Evolutionary conservation across 257 asterid species (phyloP), one percentile per base, ranked within the genome.

Genomic region (Gentiana straminea): DNA sequence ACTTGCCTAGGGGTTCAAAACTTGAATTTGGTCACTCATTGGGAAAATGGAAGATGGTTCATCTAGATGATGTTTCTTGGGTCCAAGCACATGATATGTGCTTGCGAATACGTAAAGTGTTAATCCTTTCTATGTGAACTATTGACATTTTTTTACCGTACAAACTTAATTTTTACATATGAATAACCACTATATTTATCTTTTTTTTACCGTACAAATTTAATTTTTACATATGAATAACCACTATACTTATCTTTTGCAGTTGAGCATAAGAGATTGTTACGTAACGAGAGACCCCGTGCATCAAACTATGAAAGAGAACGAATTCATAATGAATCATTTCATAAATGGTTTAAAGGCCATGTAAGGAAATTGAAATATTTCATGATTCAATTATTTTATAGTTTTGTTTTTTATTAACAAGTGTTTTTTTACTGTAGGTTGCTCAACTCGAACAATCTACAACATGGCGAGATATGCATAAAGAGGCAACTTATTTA

Each of bases 51-150:
- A 47, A 48, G 7, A 3, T 35, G 33, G 7, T 13, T 45, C 5
- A 33, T 9, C 32, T 47, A 3, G 62, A 60, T 13, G 33, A 54
- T 10, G 32, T 35, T 32, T 54, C 46, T n/a, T 36, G 49, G 57
- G 46, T 41, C 7, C 59, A 32, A 54, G 60, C 49, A 5, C 62
- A 67, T 54, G 66, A 53, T 60, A 60, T 35, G 48, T 60, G 8
- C 41, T 67, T 3, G 41, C 38, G 13, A 52, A 54, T 45, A 15
- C 15, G 0, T 38, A 55, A 34, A 36, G 7, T 7, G 44, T 52
- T 35, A 33, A 41, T 13, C 34, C 3, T 6, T 52, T 57, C 12
- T 3, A 12, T 5, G 53, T 62, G 12, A 4, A 13, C 52, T 2
- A n/a, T 35, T 35, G 8, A 11, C 15, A 7, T 34, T 0, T 10